A percentile compares a stretch with the other conserved stretches of the same genome.
phyloP scores from a whole-genome alignment of 2,329 filamentous ascomycete genomes.

The Colletotrichum cuscutae region DNA sequence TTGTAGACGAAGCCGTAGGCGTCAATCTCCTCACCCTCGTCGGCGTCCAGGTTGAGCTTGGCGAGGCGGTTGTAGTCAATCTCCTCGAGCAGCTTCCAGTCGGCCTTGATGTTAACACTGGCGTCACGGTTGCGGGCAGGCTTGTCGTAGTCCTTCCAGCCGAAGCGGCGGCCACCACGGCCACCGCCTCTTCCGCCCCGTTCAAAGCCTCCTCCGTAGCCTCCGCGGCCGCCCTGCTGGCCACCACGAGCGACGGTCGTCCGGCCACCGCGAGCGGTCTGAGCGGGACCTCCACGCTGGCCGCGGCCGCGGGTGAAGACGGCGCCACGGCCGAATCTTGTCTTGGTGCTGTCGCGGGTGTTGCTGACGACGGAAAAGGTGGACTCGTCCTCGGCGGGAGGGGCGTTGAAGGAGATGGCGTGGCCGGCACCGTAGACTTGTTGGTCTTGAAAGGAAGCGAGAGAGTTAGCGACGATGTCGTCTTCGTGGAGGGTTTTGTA shows the following conservation, averaged over 20 bases:
- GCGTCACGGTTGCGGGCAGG: slow-evolving; percentile 95
- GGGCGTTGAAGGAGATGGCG: slow-evolving; percentile 87
- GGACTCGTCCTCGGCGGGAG: slow-evolving; percentile 93
- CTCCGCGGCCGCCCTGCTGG: slow-evolving; percentile 68
- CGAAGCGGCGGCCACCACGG: slow-evolving; percentile 86
- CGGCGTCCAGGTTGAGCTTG: slow-evolving; percentile 95
- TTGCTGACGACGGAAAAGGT: slow-evolving; percentile 99
- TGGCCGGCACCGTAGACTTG: slow-evolving; percentile 95
- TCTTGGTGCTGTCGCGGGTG: slow-evolving; percentile 85
- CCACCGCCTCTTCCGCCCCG: slow-evolving; percentile 77
- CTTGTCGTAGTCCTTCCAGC: slow-evolving; percentile 99
- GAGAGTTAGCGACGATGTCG: slow-evolving; percentile 21
- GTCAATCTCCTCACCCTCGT: slow-evolving; percentile 94
- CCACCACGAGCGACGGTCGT: slow-evolving; percentile 77
- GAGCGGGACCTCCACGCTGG: slow-evolving; percentile 69
- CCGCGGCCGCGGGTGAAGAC: slow-evolving; percentile 91
- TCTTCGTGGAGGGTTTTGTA: not conserved
- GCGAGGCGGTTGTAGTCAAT: slow-evolving; percentile 96
- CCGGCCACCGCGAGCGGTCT: slow-evolving; percentile 65
- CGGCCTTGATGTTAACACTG: slow-evolving; percentile 93
- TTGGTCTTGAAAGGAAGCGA: slow-evolving; percentile 71
- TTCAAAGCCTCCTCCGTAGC: slow-evolving; percentile 72
- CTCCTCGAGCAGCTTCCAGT: slow-evolving; percentile 96
- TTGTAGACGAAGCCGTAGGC: slow-evolving; percentile 98
- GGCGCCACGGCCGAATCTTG: slow-evolving; percentile 88